Base-by-base conservation (phyloP, 148 eudicot species). In the Gaultheria prostrata region DNA sequence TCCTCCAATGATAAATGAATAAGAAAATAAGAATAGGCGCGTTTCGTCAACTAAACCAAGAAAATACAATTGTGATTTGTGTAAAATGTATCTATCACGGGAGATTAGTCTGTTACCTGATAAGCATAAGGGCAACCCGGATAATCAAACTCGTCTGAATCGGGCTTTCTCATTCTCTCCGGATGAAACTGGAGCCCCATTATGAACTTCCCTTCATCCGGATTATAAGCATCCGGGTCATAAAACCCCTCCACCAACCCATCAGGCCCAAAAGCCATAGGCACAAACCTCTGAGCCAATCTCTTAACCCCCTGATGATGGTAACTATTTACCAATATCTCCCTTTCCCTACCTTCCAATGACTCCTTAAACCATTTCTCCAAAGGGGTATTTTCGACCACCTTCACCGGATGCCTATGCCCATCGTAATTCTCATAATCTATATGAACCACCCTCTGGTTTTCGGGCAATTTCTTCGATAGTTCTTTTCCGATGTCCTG, bases 141-240 rank as follows among this genome's bases (percentile, higher is more conserved):
- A 71, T 92, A 93, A 85, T 95, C 97, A 70, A 95, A 94, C 30
- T 92, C 92, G 30, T 92, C 92, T 0, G 93, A 90, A 75, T 87
- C 84, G 0, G 85, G 65, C 12, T 39, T 45, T 85, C 96, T 87
- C 98, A 95, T 95, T 8, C 98, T 83, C 86, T 95, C 98, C 0
- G 98, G 98, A 86, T 94, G 98, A 83, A 95, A 95, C 48, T 95
- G 98, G 33, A 94, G 89, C 24, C 98, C 98, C 92, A 95, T 89
- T 43, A 92, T 88, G 67, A 95, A 95, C 89, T 90, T 93, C 13
- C 98, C 98, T 75, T 91, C 96, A 9, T 86, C 92, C 3, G 98
- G 98, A 82, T 90, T 89, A 82, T 94, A 95, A 54, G 85, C 88
- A 49, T 94, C 88, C 0, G 96, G 98, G 70, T 95, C 98, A 76